Percentiles rank a stretch among this genome's conserved stretches.
Evolutionary conservation across 2,329 filamentous ascomycete species (phyloP).

Genomic region (Pseudodiploospora longispora): DNA sequence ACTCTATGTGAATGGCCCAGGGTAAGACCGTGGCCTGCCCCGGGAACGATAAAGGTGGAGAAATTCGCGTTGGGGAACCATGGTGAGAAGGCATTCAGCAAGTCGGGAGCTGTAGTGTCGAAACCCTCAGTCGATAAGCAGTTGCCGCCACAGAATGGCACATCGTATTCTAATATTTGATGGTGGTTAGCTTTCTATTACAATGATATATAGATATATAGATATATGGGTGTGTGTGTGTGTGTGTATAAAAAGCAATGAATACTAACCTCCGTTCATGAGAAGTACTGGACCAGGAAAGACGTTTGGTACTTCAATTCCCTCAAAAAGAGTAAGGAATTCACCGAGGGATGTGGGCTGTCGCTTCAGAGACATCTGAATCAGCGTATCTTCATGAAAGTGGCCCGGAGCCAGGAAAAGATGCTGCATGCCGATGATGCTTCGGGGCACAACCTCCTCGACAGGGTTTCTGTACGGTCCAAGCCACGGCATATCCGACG

Average conservation of each 20-base stretch:
- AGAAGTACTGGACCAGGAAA: slow-evolving; percentile 50
- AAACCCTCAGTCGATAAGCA: slow-evolving; percentile 38
- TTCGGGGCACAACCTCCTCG: slow-evolving; percentile 45
- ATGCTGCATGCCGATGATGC: slow-evolving; percentile 40
- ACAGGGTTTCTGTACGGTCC: slow-evolving; percentile 24
- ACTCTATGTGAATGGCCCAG: slow-evolving; percentile 26
- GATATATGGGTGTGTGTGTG: not conserved
- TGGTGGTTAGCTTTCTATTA: not conserved
- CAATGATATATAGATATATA: not conserved
- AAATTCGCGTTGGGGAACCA: slow-evolving; percentile 33
- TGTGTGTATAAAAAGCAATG: not conserved
- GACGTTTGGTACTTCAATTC: slow-evolving; percentile 22
- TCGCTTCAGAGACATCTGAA: slow-evolving; percentile 35
- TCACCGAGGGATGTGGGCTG: slow-evolving; percentile 52
- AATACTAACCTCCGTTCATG: slow-evolving; percentile 43
- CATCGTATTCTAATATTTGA: slow-evolving; percentile 30
- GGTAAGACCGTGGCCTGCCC: slow-evolving; percentile 44
- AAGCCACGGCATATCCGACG: slow-evolving; percentile 23
- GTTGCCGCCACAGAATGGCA: slow-evolving; percentile 55
- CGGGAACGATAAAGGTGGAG: slow-evolving; percentile 44
- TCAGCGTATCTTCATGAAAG: slow-evolving; percentile 47
- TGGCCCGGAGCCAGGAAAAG: slow-evolving; percentile 43
- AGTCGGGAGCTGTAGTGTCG: slow-evolving; percentile 25
- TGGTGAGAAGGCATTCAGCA: slow-evolving; percentile 33
- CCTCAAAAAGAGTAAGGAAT: slow-evolving; percentile 44